Base-by-base conservation (phyloP, 164 flowering plant species). In the Saururus chinensis region DNA sequence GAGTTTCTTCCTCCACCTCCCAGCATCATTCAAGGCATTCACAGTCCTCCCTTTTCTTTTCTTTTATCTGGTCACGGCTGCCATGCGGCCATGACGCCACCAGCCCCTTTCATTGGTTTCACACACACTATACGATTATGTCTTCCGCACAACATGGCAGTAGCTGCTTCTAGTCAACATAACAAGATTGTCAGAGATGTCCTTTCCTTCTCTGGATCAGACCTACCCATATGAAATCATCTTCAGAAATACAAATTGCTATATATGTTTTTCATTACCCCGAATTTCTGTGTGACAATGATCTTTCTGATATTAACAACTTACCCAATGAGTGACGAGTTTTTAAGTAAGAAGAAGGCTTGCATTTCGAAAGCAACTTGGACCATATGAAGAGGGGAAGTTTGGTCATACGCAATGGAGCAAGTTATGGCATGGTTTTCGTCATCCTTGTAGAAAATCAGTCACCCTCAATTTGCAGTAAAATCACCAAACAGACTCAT, bases 401-500 rank as follows among this genome's bases (percentile, higher is more conserved):
- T 30, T 30, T 30, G 37, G 37, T 30, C 37, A 30, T 30, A 30
- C 37, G 37, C 6, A 6, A 30, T 2, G 4, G 56, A 53, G 56
- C 48, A 62, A 53, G 57, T 30, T 22, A 22, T 37, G 53, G 52
- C 17, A 56, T 30, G 49, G 49, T 49, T 66, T 55, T 56, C 21
- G 4, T 60, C 45, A 37, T 7, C 12, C 25, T 66, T 37, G 23
- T 25, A 0, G 45, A 37, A 45, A 66, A 40, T 51, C 59, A 67
- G 59, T 16, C 19, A 23, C 9, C 48, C 53, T 58, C 48, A 51
- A 56, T 22, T 19, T 52, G 14, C 48, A 23, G 37, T 52, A 63
- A 60, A 62, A 48, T 54, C 52, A 37, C 59, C 51, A 21, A 62
- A 64, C 63, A 61, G 60, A 60, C 73, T 66, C 81, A 76, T 71